Evolutionary conservation across 108 stramenopile species (phyloP).

Genomic region (Cyclotella baltica): DNA sequence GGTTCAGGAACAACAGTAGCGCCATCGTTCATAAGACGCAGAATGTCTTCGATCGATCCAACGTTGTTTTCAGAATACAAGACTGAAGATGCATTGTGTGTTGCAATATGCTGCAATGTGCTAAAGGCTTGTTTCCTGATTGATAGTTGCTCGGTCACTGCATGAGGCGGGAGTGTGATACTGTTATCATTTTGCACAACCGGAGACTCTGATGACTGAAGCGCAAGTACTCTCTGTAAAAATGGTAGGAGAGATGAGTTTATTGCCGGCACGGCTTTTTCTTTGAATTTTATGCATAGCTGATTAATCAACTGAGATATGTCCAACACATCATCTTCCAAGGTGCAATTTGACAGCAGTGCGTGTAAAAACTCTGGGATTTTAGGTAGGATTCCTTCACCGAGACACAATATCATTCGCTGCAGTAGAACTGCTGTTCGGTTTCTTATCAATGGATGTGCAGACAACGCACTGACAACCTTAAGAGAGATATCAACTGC

Average conservation of each 20-base stretch:
- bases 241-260: slow-evolving; percentile 70
- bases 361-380: slow-evolving; percentile 63
- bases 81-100: slow-evolving; percentile 54
- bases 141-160: slow-evolving; percentile 71
- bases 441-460: slow-evolving; percentile 56
- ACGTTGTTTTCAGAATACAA: slow-evolving; percentile 61
- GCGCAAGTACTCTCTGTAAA: slow-evolving; percentile 62
- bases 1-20: slow-evolving; percentile 62
- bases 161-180: slow-evolving; percentile 52
- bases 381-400: slow-evolving; percentile 53
- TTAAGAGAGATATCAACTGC: slow-evolving; percentile 53
- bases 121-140: slow-evolving; percentile 71
- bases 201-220: slow-evolving; percentile 30
- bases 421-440: slow-evolving; percentile 67
- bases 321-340: slow-evolving; percentile 66
- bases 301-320: slow-evolving; percentile 75
- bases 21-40: slow-evolving; percentile 68
- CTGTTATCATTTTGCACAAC: slow-evolving; percentile 16
- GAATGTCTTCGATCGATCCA: slow-evolving; percentile 56
- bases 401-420: slow-evolving; percentile 72
- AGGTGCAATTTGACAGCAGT: slow-evolving; percentile 56
- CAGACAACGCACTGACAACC: slow-evolving; percentile 58
- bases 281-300: slow-evolving; percentile 72
- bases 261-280: slow-evolving; percentile 53
- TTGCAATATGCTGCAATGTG: slow-evolving; percentile 62